Evolutionary conservation across 345 rosid genomes (phyloP), one percentile per base, ranked within the genome.

Genomic region (Salix exigua): DNA sequence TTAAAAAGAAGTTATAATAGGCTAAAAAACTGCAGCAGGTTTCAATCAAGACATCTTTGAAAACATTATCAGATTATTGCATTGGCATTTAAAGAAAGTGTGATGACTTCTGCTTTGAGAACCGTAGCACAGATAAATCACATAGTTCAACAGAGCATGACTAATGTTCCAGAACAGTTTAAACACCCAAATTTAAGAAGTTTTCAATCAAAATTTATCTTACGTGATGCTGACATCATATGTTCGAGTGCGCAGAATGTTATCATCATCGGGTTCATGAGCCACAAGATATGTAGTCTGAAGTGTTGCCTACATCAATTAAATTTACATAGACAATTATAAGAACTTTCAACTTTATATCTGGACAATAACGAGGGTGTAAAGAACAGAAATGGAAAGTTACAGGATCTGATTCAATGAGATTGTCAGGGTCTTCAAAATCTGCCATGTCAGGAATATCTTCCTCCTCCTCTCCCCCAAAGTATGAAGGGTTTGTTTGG

Each of bases 151-250:
- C 51, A 53, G 37, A 18, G 46, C 11, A 7, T 33, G 19, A 25
- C 2, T 6, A 46, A 69, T 40, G 68, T 5, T 53, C 21, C 31
- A 61, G 62, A 51, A 26, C n/a, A n/a, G 51, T 31, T 7, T 4
- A n/a, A 33, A 73, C 7, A 31, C 19, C 26, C 19, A 48, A 30
- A 72, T 46, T 44, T 1, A 69, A 5, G 21, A 31, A 73, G 1
- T 68, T 17, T 23, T 58, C n/a, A 16, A 77, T 53, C 31, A 68
- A 28, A 26, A 72, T 33, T 69, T 28, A 73, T 73, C 92, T 85
- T 91, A 96, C 98, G 99, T 92, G 82, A 96, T 96, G 93, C 94
- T 96, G 82, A 96, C 86, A 89, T 94, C 99, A 81, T 96, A 96
- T 53, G 99, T 94, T 76, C 99, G 92, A 31, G 99, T 96, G 58